Base-by-base conservation (phyloP, 2,329 filamentous ascomycete genomes). In the Corniculantispora saksenae region DNA sequence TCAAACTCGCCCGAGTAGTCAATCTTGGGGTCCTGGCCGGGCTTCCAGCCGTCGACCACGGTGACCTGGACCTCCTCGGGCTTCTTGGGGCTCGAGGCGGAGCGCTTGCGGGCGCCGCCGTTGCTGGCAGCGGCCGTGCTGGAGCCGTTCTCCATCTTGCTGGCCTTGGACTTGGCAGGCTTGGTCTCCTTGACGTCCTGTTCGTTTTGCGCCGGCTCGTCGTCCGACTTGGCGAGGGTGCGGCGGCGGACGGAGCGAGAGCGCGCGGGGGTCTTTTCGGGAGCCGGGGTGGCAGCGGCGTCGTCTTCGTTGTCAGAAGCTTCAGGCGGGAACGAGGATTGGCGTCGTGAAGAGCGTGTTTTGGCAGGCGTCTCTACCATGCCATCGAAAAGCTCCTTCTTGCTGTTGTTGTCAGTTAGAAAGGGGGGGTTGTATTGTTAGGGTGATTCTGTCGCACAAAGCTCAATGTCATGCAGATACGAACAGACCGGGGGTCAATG, bases 1-100 rank as follows among this genome's bases (percentile, higher is more conserved):
- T 99, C 96, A 70, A 87, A 85, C 68, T 85, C 81, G 68, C 84
- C 86, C 1, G 86, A 88, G 72, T 84, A 81, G 78, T 91, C 88
- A 65, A 90, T 70, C 76, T 84, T 89, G 71, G 84, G 85, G 71
- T 90, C 86, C 71, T 82, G 81, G 54, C 85, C 86, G 25, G 83
- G 82, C 69, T 75, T 80, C 85, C 86, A 88, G 63, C 87, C 86
- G 70, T 89, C 87, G 27, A 80, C 68, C 21, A 76, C 67, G 27
- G 70, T 66, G 35, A 67, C 56, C 32, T 64, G 72, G 21, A 76
- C 74, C 40, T 73, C 69, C 54, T 59, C 19, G n/a, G 35, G 32
- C 15, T 55, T 45, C 38, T 66, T 65, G 27, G 64, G 43, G n/a
- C 62, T 47, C 47, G 64, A 59, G 21, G 48, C 54, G 10, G 60